phyloP scores from a whole-genome alignment of 495 filamentous ascomycete genomes.

The Entonaema liquescens region DNA sequence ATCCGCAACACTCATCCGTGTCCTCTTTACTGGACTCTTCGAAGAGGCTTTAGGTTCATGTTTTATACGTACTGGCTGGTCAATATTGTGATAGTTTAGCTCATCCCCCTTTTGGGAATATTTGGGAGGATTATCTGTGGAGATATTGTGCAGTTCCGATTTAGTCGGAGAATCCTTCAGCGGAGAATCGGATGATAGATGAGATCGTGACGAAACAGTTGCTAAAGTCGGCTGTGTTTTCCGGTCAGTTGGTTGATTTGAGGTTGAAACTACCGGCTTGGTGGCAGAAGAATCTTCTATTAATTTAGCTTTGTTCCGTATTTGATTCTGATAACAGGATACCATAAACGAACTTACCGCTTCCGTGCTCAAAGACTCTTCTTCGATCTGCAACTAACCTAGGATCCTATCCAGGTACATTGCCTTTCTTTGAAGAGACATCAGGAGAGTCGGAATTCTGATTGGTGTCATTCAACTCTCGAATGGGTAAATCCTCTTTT shows the following conservation, averaged over 20 bases:
- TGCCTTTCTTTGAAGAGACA: conserved; percentile 21
- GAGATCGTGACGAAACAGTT: background rate
- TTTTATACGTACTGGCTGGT: background rate
- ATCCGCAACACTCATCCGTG: conserved; percentile 49
- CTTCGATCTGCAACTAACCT: conserved; percentile 45
- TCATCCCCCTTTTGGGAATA: background rate
- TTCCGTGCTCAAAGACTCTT: conserved; percentile 46
- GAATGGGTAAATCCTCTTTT: conserved; percentile 22
- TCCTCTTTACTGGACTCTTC: conserved; percentile 17
- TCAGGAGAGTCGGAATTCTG: background rate
- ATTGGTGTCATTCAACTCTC: background rate
- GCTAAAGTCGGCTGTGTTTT: conserved; percentile 1
- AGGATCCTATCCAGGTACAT: conserved; percentile 38
- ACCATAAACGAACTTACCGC: conserved; percentile 31
- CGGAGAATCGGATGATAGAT: conserved; percentile 11
- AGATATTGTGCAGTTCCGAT: conserved; percentile 17
- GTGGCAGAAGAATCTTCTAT: conserved; percentile 31
- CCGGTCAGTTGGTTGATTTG: background rate
- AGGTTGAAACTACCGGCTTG: conserved; percentile 1
- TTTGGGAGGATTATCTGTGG: conserved; percentile 7
- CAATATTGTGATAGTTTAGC: background rate
- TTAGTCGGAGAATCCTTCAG: conserved; percentile 24
- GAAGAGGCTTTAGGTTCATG: background rate
- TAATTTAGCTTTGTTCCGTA: conserved; percentile 5
- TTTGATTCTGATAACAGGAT: background rate